Conservation (phyloP, 192 early-diverging fungal species). For the Chytriomyces sp. region DNA sequence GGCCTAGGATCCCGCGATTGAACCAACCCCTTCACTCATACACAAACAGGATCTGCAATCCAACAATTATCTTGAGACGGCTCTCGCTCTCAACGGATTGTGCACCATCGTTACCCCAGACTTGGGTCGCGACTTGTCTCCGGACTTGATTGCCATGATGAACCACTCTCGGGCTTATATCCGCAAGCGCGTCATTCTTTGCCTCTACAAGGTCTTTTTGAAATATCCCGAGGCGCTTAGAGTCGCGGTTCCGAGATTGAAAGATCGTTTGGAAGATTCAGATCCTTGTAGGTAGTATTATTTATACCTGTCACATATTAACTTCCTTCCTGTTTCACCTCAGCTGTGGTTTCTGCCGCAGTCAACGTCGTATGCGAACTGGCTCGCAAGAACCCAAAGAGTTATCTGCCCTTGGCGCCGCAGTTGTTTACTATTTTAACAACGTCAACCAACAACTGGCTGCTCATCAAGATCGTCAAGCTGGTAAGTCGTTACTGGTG, state of each 20-base stretch:
- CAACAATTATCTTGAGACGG: conserved; percentile 77
- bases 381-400: conserved; percentile 87
- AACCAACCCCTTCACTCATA: not conserved
- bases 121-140: conserved; percentile 83
- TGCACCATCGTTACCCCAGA: conserved; percentile 91
- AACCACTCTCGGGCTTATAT: conserved; percentile 93
- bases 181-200: conserved; percentile 86
- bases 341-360: conserved; percentile 87
- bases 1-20: no score
- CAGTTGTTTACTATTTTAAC: conserved; percentile 90
- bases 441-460: conserved; percentile 95
- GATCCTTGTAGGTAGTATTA: conserved; percentile 72
- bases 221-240: conserved; percentile 88
- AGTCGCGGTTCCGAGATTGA: conserved; percentile 78
- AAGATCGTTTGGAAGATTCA: conserved; percentile 86
- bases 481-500: conserved; percentile 72
- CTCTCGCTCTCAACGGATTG: conserved; percentile 88
- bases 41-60: conserved; percentile 80
- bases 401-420: conserved; percentile 92
- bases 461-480: conserved; percentile 99
- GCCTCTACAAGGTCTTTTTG: conserved; percentile 85
- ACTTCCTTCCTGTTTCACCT: not conserved
- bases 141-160: conserved; percentile 83
- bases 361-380: conserved; percentile 98
- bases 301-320: not conserved